phyloP scores from a whole-genome alignment of 2,329 filamentous ascomycete genomes.

The Monosporascus sp. region DNA sequence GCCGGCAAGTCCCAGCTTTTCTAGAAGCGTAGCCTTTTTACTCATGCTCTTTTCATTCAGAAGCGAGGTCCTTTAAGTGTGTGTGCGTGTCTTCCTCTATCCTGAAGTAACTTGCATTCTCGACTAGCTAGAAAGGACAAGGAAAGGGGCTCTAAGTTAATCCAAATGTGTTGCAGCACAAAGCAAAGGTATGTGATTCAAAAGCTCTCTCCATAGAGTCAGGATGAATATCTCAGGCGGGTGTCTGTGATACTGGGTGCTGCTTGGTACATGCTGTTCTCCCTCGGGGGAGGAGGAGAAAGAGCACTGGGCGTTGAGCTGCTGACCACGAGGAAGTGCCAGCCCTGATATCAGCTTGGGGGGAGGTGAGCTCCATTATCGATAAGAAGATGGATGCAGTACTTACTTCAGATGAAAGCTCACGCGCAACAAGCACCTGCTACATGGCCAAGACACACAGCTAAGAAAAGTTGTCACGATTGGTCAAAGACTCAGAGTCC shows the following conservation, averaged over 20 bases:
- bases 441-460: neutral
- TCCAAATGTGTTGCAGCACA: too few species aligned
- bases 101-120: too few species aligned
- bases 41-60: constrained; percentile 15
- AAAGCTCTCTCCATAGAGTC: too few species aligned
- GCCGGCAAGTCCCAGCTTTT: constrained; percentile 20
- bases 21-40: constrained; percentile 19
- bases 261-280: too few species aligned
- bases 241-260: too few species aligned
- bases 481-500: neutral
- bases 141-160: too few species aligned
- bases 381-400: neutral
- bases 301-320: neutral
- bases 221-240: too few species aligned
- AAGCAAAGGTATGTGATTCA: too few species aligned
- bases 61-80: neutral
- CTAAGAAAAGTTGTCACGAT: neutral
- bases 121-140: too few species aligned
- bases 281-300: neutral
- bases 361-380: neutral
- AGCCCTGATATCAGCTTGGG: neutral
- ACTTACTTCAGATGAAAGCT: neutral
- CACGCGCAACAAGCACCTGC: neutral
- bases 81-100: neutral
- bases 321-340: neutral